phyloP scores from a whole-genome alignment of 202 grass and related monocot species.

The Carex arenaria region DNA sequence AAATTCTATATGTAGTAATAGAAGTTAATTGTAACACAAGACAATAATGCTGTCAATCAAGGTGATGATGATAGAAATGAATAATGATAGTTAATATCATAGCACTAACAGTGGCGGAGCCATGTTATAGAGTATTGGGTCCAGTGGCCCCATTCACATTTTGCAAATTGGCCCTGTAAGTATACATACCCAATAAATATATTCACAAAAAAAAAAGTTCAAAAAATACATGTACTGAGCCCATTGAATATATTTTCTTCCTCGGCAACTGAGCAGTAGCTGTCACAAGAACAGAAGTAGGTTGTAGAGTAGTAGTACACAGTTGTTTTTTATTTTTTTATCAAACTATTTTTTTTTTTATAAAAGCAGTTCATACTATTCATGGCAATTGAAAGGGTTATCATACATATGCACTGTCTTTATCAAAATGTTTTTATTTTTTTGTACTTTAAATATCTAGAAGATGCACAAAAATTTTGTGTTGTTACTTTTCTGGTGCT shows the following conservation, averaged over 20 bases:
- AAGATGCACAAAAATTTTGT: not conserved
- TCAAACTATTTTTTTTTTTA: no score
- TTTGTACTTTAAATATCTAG: not conserved
- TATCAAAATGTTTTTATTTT: not conserved
- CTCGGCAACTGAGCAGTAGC: not conserved
- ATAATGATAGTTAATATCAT: not conserved
- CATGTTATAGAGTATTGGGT: not conserved
- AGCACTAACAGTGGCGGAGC: not conserved
- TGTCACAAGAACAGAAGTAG: not conserved
- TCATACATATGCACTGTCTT: not conserved
- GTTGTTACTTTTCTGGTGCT: conserved; percentile 6
- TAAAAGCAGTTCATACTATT: no score
- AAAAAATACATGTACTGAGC: not conserved
- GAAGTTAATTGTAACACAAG: not conserved
- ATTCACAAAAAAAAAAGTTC: not conserved
- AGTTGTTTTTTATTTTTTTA: no score
- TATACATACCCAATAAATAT: not conserved
- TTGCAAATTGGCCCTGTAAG: not conserved
- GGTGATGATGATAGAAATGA: not conserved
- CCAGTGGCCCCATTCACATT: not conserved
- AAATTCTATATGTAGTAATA: not conserved
- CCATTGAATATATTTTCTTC: not conserved
- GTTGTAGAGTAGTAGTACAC: not conserved
- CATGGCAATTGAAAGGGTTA: not conserved
- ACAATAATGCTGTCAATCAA: not conserved